phyloP scores from a whole-genome alignment of 257 asterid species.

The Anisodus acutangulus region DNA sequence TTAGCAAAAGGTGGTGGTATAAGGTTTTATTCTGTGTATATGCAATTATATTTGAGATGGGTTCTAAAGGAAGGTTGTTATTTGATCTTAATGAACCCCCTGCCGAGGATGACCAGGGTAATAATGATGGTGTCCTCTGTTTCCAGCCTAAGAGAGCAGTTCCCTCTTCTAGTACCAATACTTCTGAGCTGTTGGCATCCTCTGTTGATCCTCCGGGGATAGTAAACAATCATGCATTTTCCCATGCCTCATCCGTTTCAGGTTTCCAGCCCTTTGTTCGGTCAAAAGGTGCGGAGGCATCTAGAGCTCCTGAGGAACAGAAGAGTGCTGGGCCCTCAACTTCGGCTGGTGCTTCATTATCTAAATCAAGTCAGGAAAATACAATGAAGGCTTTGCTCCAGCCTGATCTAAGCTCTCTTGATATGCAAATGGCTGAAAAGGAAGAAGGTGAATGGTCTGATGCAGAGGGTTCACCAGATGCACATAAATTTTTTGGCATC shows the following conservation, averaged over 20 bases:
- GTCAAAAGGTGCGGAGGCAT: slow-evolving; percentile 52
- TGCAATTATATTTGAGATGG: slow-evolving; percentile 81
- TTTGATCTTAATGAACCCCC: slow-evolving; percentile 99
- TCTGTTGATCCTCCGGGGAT: slow-evolving; percentile 75
- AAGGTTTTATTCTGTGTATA: slow-evolving; percentile 48
- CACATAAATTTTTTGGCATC: slow-evolving; percentile 36
- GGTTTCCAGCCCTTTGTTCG: slow-evolving; percentile 98
- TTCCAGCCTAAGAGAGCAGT: slow-evolving; percentile 91
- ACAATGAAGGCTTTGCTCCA: slow-evolving; percentile 47
- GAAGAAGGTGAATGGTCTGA: slow-evolving; percentile 99
- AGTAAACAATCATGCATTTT: slow-evolving; percentile 85
- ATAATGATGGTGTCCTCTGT: slow-evolving; percentile 53
- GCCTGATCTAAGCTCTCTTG: slow-evolving; percentile 48
- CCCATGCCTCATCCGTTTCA: slow-evolving; percentile 93
- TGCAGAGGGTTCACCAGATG: slow-evolving; percentile 75
- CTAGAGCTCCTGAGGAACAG: slow-evolving; percentile 46
- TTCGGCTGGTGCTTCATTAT: slow-evolving; percentile 44
- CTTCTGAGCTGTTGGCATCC: slow-evolving; percentile 63
- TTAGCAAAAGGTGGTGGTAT: not conserved
- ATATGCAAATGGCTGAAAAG: slow-evolving; percentile 64
- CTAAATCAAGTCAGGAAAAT: slow-evolving; percentile 48
- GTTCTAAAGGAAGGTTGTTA: slow-evolving; percentile 87
- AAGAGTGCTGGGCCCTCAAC: slow-evolving; percentile 42
- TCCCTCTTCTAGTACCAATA: slow-evolving; percentile 76
- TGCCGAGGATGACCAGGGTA: slow-evolving; percentile 76